Evolutionary conservation across 345 rosid species (phyloP), one percentile per base, ranked within the genome.

Genomic region (Populus tremula): DNA sequence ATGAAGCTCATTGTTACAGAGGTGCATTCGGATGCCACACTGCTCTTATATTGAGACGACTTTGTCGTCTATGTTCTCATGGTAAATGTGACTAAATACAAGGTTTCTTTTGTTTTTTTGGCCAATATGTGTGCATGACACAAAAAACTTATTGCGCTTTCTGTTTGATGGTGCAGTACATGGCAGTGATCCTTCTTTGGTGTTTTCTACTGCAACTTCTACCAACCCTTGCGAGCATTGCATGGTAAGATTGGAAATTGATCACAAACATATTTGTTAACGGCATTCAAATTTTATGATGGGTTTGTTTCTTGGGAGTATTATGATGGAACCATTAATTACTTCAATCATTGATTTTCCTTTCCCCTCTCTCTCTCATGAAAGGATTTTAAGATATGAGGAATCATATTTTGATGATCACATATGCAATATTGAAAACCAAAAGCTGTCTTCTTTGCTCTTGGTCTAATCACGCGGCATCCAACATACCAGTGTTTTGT

Each of bases 1-100:
- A 95, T 87, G 98, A 95, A 89, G 94, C 98, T 84, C 99, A 95
- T 89, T 80, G 85, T 78, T 95, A 95, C 79, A 93, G 89, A 81
- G 99, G 99, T 83, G 94, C 99, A 82, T 93, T 95, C 81, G 99
- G 99, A 77, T 95, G 97, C 76, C 99, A 95, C 83, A 89, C 96
- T 73, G 93, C 99, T 84, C 91, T 95, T 50, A 93, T 95, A 85
- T 78, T 95, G 76, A 93, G 99, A 90, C 90, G 99, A 85, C 92
- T 95, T 69, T 85, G 90, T 61, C 89, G 99, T 71, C 86, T 95
- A 39, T 95, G 98, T 77, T 84, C 93, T 81, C 94, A 95, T 74
- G 94, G 99, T 95, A 90, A 69, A 50, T 63, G 70, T 70, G 23
- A 75, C 70, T 66, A 47, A 43, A 68, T 27, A 39, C 13, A 23